Evolutionary conservation across 202 grass and related monocot genomes (phyloP).

Genomic region (Schoenoplectus triqueter): DNA sequence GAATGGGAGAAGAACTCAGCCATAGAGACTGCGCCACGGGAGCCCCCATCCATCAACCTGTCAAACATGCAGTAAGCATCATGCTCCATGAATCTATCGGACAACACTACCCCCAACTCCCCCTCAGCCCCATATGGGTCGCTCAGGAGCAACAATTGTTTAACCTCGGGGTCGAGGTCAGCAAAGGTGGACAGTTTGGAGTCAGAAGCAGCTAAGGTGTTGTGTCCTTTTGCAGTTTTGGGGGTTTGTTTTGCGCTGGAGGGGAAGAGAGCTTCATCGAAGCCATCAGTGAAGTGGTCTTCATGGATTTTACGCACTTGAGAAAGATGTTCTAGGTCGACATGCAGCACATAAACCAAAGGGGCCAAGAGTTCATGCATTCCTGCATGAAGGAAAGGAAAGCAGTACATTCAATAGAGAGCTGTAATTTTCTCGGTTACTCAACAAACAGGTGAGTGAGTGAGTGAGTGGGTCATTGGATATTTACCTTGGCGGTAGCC

Average conservation of each 20-base stretch:
- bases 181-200: constrained; percentile 59
- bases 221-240: constrained; percentile 38
- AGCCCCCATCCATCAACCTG: constrained; percentile 74
- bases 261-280: constrained; percentile 63
- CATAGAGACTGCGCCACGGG: constrained; percentile 60
- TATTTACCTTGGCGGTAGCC: constrained; percentile 88
- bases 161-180: constrained; percentile 67
- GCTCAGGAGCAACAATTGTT: constrained; percentile 81
- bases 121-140: constrained; percentile 96
- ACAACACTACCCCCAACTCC: constrained; percentile 85
- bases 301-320: constrained; percentile 70
- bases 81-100: constrained; percentile 96
- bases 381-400: constrained; percentile 54
- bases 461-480: no score
- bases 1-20: constrained; percentile 68
- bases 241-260: constrained; percentile 65
- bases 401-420: constrained; percentile 24
- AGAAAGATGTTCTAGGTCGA: constrained; percentile 72
- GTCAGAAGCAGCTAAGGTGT: constrained; percentile 38
- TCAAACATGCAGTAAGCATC: constrained; percentile 95
- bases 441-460: background rate
- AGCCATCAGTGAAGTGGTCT: constrained; percentile 80
- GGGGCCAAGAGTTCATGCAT: constrained; percentile 98
- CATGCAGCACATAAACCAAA: constrained; percentile 90
- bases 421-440: background rate